Conservation (phyloP, 495 filamentous ascomycete genomes). For the Trichoderma parareesei region DNA sequence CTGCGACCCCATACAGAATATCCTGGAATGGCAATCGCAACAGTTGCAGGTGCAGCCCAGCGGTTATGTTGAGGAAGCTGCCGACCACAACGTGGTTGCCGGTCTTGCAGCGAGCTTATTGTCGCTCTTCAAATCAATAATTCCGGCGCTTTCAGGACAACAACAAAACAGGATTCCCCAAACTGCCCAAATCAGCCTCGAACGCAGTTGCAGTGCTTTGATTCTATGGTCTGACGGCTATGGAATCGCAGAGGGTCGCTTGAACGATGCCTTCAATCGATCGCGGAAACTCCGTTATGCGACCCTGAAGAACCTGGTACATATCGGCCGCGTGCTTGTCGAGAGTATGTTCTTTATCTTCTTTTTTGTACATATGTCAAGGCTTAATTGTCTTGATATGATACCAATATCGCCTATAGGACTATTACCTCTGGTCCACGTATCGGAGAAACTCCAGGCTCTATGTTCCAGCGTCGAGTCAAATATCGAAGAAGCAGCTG, state of each 20-base stretch:
- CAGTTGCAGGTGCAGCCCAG: neutral
- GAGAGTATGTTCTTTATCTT: neutral
- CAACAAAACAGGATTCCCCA: neutral
- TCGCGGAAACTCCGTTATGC: neutral
- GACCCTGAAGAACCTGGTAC: neutral
- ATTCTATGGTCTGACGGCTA: slow-evolving; percentile 14
- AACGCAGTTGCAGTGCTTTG: slow-evolving; percentile 7
- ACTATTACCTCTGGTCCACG: neutral
- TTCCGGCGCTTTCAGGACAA: neutral
- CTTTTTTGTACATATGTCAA: neutral
- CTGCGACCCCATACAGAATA: neutral
- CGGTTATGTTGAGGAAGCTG: neutral
- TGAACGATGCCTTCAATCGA: neutral
- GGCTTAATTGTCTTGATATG: neutral
- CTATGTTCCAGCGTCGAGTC: neutral
- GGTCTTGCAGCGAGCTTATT: neutral
- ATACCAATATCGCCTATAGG: neutral
- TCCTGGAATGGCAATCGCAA: neutral
- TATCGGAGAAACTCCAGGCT: neutral
- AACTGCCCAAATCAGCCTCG: slow-evolving; percentile 5
- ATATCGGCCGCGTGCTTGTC: neutral
- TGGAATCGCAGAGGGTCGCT: slow-evolving; percentile 8
- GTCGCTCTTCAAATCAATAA: neutral
- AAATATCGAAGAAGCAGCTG: neutral
- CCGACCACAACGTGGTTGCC: neutral